Percentiles rank a stretch among this genome's conserved stretches.
These are phyloP conservation scores for Daldinia eschscholtzii DNA, from an alignment of 2,329 filamentous ascomycete genomes.

Conservation along the genomic window DNA sequence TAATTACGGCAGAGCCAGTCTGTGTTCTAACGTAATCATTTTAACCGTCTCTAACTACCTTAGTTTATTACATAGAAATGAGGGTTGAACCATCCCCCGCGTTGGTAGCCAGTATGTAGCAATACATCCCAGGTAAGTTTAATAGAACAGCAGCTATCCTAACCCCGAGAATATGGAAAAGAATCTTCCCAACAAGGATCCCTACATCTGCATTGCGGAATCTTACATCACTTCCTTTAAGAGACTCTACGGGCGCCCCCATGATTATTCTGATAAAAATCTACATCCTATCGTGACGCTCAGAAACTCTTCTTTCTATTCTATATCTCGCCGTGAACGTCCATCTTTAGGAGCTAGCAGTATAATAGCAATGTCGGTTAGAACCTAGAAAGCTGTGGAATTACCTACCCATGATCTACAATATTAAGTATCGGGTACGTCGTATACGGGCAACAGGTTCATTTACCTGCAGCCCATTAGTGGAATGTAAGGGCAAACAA, in stretches of 20 bases:
- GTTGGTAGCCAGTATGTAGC: background rate
- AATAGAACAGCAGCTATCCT: background rate
- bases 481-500: background rate
- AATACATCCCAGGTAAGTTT: no score
- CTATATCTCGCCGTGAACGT: background rate
- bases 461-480: background rate
- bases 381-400: background rate
- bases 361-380: background rate
- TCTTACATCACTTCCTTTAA: slow-evolving; percentile 4
- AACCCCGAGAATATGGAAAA: slow-evolving; percentile 2
- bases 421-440: background rate
- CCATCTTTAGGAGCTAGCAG: background rate
- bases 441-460: background rate
- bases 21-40: background rate
- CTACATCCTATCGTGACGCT: background rate
- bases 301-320: background rate
- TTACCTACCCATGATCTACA: background rate
- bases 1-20: background rate
- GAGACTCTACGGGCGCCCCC: background rate
- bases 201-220: slow-evolving; percentile 8
- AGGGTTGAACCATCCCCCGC: background rate
- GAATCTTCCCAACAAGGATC: slow-evolving; percentile 3
- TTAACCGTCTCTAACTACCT: no score
- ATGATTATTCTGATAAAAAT: background rate
- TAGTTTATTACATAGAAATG: background rate